phyloP scores from a whole-genome alignment of 805 yeast genomes.

The Spathaspora arborariae region DNA sequence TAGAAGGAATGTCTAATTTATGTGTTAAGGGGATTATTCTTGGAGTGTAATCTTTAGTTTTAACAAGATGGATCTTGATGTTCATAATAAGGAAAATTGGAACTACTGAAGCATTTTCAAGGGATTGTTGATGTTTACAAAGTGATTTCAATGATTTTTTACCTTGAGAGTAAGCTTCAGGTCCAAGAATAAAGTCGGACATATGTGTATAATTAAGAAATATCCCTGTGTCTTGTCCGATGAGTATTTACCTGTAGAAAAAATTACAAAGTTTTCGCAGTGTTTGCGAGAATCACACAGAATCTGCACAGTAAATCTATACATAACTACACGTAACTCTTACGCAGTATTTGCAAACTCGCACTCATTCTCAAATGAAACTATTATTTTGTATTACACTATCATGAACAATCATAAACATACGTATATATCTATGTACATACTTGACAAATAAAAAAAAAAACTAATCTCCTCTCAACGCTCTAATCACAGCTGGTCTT shows the following conservation, averaged over 20 bases:
- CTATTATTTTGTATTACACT: neutral
- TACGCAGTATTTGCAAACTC: neutral
- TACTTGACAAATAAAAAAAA: neutral
- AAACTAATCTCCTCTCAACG: conserved; percentile 64
- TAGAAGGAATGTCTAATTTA: conserved; percentile 46
- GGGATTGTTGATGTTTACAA: conserved; percentile 6
- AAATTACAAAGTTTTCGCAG: too few species aligned
- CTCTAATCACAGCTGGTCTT: conserved; percentile 86
- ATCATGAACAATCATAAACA: conserved; percentile 1
- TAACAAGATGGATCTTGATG: conserved; percentile 23
- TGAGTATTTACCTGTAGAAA: neutral
- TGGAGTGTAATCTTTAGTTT: conserved; percentile 37
- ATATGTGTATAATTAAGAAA: neutral
- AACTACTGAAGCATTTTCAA: neutral
- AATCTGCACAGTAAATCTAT: too few species aligned
- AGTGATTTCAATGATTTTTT: conserved; percentile 15
- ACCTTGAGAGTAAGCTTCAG: conserved; percentile 14
- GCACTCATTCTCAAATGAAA: neutral
- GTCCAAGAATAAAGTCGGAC: conserved; percentile 14
- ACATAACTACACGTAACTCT: too few species aligned
- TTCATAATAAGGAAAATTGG: conserved; percentile 32
- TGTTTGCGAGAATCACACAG: too few species aligned
- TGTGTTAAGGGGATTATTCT: conserved; percentile 49
- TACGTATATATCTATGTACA: neutral
- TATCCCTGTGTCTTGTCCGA: too few species aligned